These are phyloP conservation scores for Colletotrichum cordylinicola DNA, from an alignment of 2,329 filamentous ascomycete species.

Conservation along the genomic window DNA sequence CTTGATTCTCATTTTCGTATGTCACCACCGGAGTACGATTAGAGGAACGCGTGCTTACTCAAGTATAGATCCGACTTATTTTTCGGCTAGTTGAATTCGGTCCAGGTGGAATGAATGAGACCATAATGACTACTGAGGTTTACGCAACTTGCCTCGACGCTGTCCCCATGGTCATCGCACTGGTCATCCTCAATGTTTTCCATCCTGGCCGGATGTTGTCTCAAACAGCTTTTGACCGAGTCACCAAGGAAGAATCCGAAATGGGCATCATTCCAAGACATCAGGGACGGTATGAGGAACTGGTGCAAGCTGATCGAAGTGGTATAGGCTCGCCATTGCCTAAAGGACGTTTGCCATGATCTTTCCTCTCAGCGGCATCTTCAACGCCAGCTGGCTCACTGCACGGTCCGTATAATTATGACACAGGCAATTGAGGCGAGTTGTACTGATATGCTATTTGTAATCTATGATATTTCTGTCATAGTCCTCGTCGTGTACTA, in stretches of 20 bases:
- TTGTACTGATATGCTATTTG: not conserved
- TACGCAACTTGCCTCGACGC: not conserved
- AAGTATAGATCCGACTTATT: not conserved
- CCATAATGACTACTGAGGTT: not conserved
- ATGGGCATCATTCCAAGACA: not conserved
- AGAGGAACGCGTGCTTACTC: accelerated
- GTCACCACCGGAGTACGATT: not conserved
- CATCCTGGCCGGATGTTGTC: not conserved
- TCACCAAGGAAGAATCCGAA: not conserved
- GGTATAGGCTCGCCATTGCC: not conserved
- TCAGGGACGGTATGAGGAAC: not conserved
- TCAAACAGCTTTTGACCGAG: not conserved
- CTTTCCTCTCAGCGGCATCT: not conserved
- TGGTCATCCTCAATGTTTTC: not conserved
- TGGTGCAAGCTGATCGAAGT: not conserved
- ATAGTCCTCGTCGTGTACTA: not conserved
- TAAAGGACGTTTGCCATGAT: not conserved
- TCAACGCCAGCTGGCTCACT: not conserved
- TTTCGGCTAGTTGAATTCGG: not conserved
- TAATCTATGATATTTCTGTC: not conserved
- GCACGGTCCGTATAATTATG: not conserved
- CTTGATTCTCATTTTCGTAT: not conserved
- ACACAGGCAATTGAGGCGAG: accelerated
- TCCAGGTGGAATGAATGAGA: not conserved
- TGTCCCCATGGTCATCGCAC: not conserved